These are phyloP conservation scores for Leptographium procerum DNA, from an alignment of 2,329 filamentous ascomycete species.

Conservation along the genomic window DNA sequence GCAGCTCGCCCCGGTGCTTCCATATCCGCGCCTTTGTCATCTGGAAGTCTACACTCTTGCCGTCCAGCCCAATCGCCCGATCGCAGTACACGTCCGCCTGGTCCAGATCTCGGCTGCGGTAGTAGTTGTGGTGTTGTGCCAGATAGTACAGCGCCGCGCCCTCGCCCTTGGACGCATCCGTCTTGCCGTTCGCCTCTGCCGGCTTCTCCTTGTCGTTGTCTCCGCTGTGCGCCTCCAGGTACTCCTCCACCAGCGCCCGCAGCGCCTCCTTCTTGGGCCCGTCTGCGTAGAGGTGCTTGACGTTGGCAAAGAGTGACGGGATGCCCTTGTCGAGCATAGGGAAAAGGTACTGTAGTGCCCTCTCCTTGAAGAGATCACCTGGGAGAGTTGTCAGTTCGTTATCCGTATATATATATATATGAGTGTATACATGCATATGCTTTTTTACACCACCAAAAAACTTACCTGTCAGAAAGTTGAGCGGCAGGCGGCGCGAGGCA, in stretches of 20 bases:
- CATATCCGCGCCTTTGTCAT: constrained; percentile 93
- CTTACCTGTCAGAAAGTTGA: constrained; percentile 74
- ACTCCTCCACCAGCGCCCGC: constrained; percentile 65
- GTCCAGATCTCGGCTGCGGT: constrained; percentile 68
- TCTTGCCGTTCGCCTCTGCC: constrained; percentile 17
- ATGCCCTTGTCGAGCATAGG: constrained; percentile 86
- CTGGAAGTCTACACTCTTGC: constrained; percentile 77
- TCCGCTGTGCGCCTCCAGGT: constrained; percentile 41
- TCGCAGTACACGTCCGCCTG: constrained; percentile 78
- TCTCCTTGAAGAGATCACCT: constrained; percentile 69
- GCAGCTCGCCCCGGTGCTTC: constrained; percentile 75
- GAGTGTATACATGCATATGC: background rate
- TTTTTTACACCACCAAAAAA: too few species aligned
- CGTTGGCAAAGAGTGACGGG: constrained; percentile 90
- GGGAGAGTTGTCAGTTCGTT: background rate
- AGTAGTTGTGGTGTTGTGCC: constrained; percentile 93
- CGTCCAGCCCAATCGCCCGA: constrained; percentile 67
- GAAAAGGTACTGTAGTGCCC: constrained; percentile 68
- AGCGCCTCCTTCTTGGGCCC: constrained; percentile 66
- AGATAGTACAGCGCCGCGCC: constrained; percentile 84
- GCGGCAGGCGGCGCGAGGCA: constrained; percentile 70
- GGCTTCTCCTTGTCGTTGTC: constrained; percentile 11
- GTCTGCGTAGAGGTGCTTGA: constrained; percentile 85
- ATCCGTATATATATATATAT: background rate
- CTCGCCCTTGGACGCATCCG: constrained; percentile 48